Conservation (phyloP, 352 stramenopile genomes). For the Pythium periplocum region DNA sequence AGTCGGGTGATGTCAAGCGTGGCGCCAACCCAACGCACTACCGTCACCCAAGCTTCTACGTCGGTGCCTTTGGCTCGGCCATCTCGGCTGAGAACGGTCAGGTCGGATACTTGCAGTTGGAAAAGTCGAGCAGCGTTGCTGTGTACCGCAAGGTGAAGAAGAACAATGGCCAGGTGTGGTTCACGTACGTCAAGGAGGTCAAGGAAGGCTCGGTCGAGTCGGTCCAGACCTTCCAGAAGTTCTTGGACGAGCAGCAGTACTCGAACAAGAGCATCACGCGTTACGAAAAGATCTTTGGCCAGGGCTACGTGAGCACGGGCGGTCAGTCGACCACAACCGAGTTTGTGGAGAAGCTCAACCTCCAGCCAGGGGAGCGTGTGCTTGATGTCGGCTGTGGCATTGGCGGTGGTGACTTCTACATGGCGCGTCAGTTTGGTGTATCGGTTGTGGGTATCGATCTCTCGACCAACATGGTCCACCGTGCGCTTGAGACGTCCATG, state of each 20-base stretch:
- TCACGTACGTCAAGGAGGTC: constrained; percentile 53
- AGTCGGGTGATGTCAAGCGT: constrained; percentile 60
- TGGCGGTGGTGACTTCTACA: constrained; percentile 87
- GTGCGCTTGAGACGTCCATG: constrained; percentile 61
- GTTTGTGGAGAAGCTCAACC: constrained; percentile 60
- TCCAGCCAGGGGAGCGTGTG: constrained; percentile 60
- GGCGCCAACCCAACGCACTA: constrained; percentile 62
- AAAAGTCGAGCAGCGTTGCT: constrained; percentile 54
- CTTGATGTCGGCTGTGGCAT: constrained; percentile 90
- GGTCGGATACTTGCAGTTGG: constrained; percentile 54
- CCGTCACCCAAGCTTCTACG: constrained; percentile 62
- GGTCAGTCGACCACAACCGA: constrained; percentile 63
- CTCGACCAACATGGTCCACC: constrained; percentile 74
- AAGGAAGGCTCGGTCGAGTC: constrained; percentile 33
- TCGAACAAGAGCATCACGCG: constrained; percentile 62
- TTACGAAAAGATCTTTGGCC: constrained; percentile 73
- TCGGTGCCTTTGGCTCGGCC: constrained; percentile 45
- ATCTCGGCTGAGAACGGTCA: constrained; percentile 35
- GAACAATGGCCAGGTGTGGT: constrained; percentile 79
- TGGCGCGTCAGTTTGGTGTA: constrained; percentile 86
- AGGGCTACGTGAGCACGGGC: constrained; percentile 67
- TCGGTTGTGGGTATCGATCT: constrained; percentile 71
- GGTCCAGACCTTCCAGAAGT: constrained; percentile 60
- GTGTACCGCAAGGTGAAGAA: constrained; percentile 77
- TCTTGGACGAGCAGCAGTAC: constrained; percentile 69